Conservation (phyloP, 306 rosid genomes). For the Acmispon strigosus region DNA sequence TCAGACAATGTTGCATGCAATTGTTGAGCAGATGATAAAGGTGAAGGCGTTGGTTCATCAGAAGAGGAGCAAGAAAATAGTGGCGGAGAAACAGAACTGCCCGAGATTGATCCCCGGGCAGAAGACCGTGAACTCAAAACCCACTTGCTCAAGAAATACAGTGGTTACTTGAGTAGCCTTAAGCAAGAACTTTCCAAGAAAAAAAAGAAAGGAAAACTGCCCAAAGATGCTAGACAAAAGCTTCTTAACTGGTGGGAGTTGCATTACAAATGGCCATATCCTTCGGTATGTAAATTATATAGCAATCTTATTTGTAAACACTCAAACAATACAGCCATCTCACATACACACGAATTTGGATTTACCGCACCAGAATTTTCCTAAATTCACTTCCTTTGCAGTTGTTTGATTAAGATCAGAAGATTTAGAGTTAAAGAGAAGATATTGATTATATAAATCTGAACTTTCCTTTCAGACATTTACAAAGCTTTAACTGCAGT, state of each 20-base stretch:
- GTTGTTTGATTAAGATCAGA: too few relatives aligned
- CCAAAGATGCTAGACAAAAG: conserved; percentile 97
- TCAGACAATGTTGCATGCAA: not conserved
- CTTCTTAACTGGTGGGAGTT: conserved; percentile 98
- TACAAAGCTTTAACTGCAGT: too few relatives aligned
- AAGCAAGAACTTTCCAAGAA: conserved; percentile 98
- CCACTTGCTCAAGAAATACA: conserved; percentile 77
- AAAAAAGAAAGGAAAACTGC: conserved; percentile 92
- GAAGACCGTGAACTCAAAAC: conserved; percentile 93
- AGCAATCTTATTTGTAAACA: too few relatives aligned
- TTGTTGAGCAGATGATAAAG: conserved; percentile 50
- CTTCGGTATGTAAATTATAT: conserved; percentile 61
- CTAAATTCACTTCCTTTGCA: too few relatives aligned
- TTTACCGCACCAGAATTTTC: too few relatives aligned
- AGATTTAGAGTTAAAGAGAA: too few relatives aligned
- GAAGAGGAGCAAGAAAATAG: conserved; percentile 87
- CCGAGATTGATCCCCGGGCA: conserved; percentile 81
- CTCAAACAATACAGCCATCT: not conserved
- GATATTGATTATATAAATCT: too few relatives aligned
- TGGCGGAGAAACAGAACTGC: conserved; percentile 74
- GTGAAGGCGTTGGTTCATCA: conserved; percentile 72
- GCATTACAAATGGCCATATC: conserved; percentile 99
- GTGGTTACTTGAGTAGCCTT: conserved; percentile 90
- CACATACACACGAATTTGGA: too few relatives aligned
- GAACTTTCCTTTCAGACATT: too few relatives aligned